Conservation (phyloP, 371 early-diverging fungal species). For the Lichtheimia corymbifera region DNA sequence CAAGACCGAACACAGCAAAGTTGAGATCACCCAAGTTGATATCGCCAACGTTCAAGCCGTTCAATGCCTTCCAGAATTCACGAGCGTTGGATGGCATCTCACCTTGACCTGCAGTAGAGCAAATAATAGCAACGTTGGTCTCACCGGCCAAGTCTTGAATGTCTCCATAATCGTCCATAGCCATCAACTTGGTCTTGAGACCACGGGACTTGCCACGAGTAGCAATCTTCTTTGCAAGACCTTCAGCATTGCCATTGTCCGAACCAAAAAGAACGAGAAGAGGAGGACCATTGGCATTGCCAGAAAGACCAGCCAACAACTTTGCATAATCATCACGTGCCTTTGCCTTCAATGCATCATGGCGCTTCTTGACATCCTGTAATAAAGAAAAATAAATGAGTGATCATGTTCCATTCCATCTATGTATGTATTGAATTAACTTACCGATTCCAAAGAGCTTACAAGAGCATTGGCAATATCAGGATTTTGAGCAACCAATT, state of each 20-base stretch:
- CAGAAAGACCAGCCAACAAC: conserved; percentile 61
- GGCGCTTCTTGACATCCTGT: conserved; percentile 55
- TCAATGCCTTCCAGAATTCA: conserved; percentile 84
- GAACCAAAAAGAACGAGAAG: conserved; percentile 86
- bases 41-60: conserved; percentile 53
- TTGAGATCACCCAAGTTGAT: conserved; percentile 66
- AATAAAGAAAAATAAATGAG: conserved; percentile 2
- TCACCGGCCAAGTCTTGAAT: conserved; percentile 79
- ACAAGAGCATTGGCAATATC: conserved; percentile 57
- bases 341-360: conserved; percentile 49
- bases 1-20: conserved; percentile 87
- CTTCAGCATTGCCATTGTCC: conserved; percentile 90
- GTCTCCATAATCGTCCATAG: conserved; percentile 78
- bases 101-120: conserved; percentile 94
- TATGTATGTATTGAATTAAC: conserved; percentile 1
- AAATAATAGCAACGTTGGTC: conserved; percentile 73
- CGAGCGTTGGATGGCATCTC: conserved; percentile 91
- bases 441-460: conserved; percentile 51
- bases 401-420: too few relatives aligned
- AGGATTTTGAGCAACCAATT: conserved; percentile 67
- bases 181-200: conserved; percentile 70
- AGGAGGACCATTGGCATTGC: conserved; percentile 74
- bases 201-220: conserved; percentile 80
- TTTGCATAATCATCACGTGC: conserved; percentile 71
- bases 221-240: conserved; percentile 79